These are phyloP conservation scores for Nakazawaea populi DNA, from an alignment of 805 yeast genomes.

Conservation along the genomic window DNA sequence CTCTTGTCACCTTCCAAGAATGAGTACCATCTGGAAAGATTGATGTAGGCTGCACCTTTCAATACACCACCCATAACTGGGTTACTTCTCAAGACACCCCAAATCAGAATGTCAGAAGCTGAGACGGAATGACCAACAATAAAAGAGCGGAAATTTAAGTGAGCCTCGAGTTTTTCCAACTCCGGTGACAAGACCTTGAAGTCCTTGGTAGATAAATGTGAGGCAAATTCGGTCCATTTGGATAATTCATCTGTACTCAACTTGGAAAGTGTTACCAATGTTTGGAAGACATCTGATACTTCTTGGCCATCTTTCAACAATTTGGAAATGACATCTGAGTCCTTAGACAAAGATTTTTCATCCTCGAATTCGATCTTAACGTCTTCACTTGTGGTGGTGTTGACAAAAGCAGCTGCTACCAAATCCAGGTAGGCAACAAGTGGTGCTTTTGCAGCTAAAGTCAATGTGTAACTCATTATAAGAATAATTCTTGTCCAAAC, in stretches of 20 bases:
- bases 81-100: slow-evolving; percentile 94
- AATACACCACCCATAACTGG: slow-evolving; percentile 88
- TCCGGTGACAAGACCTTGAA: slow-evolving; percentile 78
- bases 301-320: slow-evolving; percentile 38
- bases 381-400: slow-evolving; percentile 42
- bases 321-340: slow-evolving; percentile 33
- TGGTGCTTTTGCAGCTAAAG: slow-evolving; percentile 83
- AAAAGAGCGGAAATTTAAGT: slow-evolving; percentile 80
- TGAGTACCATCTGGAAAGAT: slow-evolving; percentile 91
- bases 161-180: slow-evolving; percentile 76
- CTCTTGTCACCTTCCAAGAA: slow-evolving; percentile 60
- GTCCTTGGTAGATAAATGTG: slow-evolving; percentile 72
- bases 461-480: slow-evolving; percentile 40
- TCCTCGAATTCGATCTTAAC: slow-evolving; percentile 65
- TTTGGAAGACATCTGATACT: slow-evolving; percentile 43
- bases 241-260: slow-evolving; percentile 32
- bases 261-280: slow-evolving; percentile 23
- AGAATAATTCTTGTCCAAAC: background rate
- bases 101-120: slow-evolving; percentile 77
- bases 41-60: slow-evolving; percentile 77
- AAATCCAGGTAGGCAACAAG: slow-evolving; percentile 73
- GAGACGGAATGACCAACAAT: slow-evolving; percentile 62
- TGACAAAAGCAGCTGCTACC: slow-evolving; percentile 73
- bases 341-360: slow-evolving; percentile 54
- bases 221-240: slow-evolving; percentile 68